Percentiles rank a stretch among this genome's conserved stretches.
phyloP scores from a whole-genome alignment of 768 basidiomycete species.

The Candolleomyces efflorescens region DNA sequence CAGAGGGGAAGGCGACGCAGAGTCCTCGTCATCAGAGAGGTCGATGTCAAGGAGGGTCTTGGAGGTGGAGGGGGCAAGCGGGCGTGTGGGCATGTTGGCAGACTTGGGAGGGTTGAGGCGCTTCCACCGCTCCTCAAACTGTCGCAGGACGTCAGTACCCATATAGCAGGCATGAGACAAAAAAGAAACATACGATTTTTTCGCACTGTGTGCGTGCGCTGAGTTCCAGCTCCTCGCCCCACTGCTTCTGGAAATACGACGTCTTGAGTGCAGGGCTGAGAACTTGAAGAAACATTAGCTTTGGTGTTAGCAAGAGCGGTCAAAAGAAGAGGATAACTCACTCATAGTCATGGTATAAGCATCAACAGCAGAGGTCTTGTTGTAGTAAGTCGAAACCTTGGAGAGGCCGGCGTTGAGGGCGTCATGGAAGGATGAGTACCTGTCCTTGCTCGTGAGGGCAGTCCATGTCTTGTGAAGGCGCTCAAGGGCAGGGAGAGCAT shows the following conservation, averaged over 20 bases:
- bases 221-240: background rate
- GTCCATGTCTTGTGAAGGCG: constrained; percentile 25
- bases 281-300: background rate
- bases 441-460: background rate
- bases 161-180: background rate
- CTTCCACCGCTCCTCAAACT: background rate
- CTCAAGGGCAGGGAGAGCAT: constrained; percentile 29
- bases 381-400: constrained; percentile 27
- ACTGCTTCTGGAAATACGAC: background rate
- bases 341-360: constrained; percentile 27
- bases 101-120: background rate
- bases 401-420: constrained; percentile 19
- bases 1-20: background rate
- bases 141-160: background rate
- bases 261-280: background rate
- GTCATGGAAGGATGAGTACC: constrained; percentile 17
- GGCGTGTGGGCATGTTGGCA: background rate
- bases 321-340: constrained; percentile 4
- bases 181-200: background rate
- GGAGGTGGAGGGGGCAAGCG: background rate
- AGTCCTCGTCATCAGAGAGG: background rate
- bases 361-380: constrained; percentile 20
- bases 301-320: background rate
- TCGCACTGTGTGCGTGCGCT: background rate
- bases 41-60: background rate